These are phyloP conservation scores for Cryphonectria parasitica DNA, from an alignment of 2,329 filamentous ascomycete species.

Conservation along the genomic window DNA sequence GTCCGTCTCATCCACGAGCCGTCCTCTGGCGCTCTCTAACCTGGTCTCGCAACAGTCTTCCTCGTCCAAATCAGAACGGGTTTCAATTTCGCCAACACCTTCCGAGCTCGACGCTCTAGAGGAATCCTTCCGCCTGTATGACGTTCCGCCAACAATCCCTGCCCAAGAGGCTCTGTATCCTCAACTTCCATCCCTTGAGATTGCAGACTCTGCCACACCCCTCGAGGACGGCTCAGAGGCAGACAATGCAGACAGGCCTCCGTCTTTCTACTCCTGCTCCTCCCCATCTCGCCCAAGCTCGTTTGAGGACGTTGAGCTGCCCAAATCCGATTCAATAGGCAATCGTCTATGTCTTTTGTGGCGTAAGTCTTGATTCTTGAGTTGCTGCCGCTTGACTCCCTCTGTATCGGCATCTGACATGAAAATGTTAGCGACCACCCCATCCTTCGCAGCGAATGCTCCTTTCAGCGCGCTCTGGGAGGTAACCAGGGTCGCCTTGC, in stretches of 20 bases:
- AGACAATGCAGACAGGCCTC: background rate
- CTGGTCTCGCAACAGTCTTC: background rate
- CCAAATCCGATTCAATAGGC: background rate
- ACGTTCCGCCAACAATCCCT: constrained; percentile 6
- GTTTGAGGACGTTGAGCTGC: background rate
- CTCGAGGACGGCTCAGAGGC: background rate
- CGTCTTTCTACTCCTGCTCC: background rate
- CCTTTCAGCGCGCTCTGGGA: constrained; percentile 59
- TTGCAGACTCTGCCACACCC: background rate
- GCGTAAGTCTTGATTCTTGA: constrained; percentile 16
- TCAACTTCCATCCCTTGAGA: background rate
- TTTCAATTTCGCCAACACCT: constrained; percentile 21
- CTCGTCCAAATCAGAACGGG: background rate
- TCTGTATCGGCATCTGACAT: background rate
- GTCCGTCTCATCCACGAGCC: background rate
- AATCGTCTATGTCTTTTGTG: constrained; percentile 20
- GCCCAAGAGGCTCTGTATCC: background rate
- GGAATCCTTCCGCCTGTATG: constrained; percentile 15
- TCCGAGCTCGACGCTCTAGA: constrained; percentile 27
- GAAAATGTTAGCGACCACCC: constrained; percentile 41
- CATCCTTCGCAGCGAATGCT: constrained; percentile 45
- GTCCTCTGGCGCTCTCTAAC: background rate
- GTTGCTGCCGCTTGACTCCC: background rate
- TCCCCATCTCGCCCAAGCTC: background rate
- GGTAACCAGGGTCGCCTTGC: constrained; percentile 50